A percentile compares a stretch with the other conserved stretches of the same genome.
Evolutionary conservation across 2,329 filamentous ascomycete species (phyloP).

Genomic region (Alternaria ventricosa): DNA sequence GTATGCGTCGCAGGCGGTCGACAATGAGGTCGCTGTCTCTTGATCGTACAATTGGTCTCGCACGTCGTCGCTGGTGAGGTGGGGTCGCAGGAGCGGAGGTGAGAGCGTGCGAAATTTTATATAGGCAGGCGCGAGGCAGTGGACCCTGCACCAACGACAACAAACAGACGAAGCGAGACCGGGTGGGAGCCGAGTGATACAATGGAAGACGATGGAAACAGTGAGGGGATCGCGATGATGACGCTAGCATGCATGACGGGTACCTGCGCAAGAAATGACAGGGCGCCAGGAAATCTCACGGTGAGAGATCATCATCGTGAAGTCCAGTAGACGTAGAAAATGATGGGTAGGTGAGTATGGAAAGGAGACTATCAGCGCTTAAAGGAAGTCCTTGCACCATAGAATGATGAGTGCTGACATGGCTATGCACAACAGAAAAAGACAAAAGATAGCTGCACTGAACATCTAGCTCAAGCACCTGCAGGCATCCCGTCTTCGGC

Average conservation of each 20-base stretch:
- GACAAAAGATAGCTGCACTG: neutral
- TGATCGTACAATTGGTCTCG: neutral
- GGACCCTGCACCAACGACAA: conserved; percentile 12
- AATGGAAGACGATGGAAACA: neutral
- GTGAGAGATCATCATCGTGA: neutral
- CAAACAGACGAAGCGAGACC: conserved; percentile 4
- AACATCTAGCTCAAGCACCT: conserved; percentile 16
- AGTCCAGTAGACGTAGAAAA: neutral
- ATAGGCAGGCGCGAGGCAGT: conserved; percentile 18
- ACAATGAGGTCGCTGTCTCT: neutral
- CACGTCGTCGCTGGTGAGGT: conserved; percentile 4
- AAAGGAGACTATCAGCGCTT: neutral
- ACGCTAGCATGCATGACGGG: conserved; percentile 1
- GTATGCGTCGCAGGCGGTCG: neutral
- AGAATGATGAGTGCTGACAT: neutral
- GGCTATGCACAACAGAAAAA: neutral
- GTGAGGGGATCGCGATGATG: neutral
- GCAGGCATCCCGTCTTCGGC: conserved; percentile 30
- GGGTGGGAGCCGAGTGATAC: neutral
- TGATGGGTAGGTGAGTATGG: neutral
- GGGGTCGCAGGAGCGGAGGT: conserved; percentile 3
- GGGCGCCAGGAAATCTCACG: neutral
- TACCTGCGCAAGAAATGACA: conserved; percentile 2
- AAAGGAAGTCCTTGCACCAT: neutral
- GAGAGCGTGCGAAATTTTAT: conserved; percentile 7